Percentiles rank a stretch among this genome's conserved stretches.
phyloP scores from a whole-genome alignment of 768 basidiomycete species.

The Boletus bicolor region DNA sequence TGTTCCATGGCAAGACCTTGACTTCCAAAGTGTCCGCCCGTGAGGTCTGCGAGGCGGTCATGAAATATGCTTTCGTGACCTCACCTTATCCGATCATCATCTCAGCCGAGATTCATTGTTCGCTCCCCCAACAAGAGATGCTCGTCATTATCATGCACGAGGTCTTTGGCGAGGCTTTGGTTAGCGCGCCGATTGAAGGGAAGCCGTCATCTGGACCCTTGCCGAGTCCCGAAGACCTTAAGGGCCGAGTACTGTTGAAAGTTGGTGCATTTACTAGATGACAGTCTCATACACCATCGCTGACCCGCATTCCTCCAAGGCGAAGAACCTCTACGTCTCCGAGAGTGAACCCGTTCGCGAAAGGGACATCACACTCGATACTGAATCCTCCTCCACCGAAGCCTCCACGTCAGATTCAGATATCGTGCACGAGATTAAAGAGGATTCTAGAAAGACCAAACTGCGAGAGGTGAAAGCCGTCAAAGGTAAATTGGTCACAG shows the following conservation, averaged over 20 bases:
- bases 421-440: constrained; percentile 20
- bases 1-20: constrained; percentile 88
- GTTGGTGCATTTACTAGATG: constrained; percentile 33
- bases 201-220: constrained; percentile 48
- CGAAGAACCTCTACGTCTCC: constrained; percentile 71
- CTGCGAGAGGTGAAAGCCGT: constrained; percentile 34
- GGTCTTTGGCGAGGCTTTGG: constrained; percentile 53
- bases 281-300: not conserved
- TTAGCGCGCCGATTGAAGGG: constrained; percentile 47
- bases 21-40: constrained; percentile 80
- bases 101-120: constrained; percentile 89
- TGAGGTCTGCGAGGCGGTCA: constrained; percentile 79
- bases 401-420: constrained; percentile 36
- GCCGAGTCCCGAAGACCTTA: constrained; percentile 84
- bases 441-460: constrained; percentile 28
- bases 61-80: constrained; percentile 85
- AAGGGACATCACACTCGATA: constrained; percentile 34
- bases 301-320: constrained; percentile 36
- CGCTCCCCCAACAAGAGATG: constrained; percentile 71
- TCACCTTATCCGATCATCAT: constrained; percentile 93
- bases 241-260: constrained; percentile 80
- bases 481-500: constrained; percentile 28
- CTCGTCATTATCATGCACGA: constrained; percentile 72
- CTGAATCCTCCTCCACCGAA: constrained; percentile 43
- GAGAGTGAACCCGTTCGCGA: constrained; percentile 34